Evolutionary conservation across 2,329 filamentous ascomycete genomes (phyloP).

Genomic region (Ophiostoma quercus): DNA sequence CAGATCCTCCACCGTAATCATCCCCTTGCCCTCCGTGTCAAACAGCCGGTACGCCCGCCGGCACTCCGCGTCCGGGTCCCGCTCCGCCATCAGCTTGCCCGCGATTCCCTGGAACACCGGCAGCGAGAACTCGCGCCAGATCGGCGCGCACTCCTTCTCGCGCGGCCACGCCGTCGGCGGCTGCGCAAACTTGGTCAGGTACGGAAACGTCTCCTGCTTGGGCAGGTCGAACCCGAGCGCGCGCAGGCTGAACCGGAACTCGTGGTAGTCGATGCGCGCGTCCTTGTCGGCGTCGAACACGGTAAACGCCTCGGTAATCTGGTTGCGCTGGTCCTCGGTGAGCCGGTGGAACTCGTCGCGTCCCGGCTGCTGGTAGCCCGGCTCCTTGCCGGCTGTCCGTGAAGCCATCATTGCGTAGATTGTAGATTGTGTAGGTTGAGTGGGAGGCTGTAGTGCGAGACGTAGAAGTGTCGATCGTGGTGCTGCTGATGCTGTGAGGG

Average conservation of each 20-base stretch:
- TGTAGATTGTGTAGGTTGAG: background rate
- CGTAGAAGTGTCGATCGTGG: background rate
- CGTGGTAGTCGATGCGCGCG: slow-evolving; percentile 91
- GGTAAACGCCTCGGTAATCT: slow-evolving; percentile 85
- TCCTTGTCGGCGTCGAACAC: slow-evolving; percentile 98
- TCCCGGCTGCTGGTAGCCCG: slow-evolving; percentile 32
- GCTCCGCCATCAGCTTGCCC: slow-evolving; percentile 70
- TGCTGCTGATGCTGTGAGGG: too few species aligned
- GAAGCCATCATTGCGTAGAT: slow-evolving; percentile 28
- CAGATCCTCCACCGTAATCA: slow-evolving; percentile 84
- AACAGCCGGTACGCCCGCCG: slow-evolving; percentile 88
- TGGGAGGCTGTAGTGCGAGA: background rate
- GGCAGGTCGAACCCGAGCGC: slow-evolving; percentile 89
- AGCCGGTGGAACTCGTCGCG: slow-evolving; percentile 43
- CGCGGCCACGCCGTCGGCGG: slow-evolving; percentile 57
- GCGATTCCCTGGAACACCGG: slow-evolving; percentile 70
- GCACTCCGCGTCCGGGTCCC: slow-evolving; percentile 88
- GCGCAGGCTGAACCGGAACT: slow-evolving; percentile 93
- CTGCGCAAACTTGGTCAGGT: slow-evolving; percentile 76
- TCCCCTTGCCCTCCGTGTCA: slow-evolving; percentile 85
- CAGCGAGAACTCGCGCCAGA: slow-evolving; percentile 68
- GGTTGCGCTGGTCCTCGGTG: slow-evolving; percentile 83
- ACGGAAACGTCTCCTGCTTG: slow-evolving; percentile 75
- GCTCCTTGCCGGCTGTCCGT: slow-evolving; percentile 27
- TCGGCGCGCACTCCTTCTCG: slow-evolving; percentile 51